Percentiles rank a stretch among this genome's conserved stretches.
phyloP scores from a whole-genome alignment of 2,329 filamentous ascomycete species.

The Paraphaeosphaeria minitans region DNA sequence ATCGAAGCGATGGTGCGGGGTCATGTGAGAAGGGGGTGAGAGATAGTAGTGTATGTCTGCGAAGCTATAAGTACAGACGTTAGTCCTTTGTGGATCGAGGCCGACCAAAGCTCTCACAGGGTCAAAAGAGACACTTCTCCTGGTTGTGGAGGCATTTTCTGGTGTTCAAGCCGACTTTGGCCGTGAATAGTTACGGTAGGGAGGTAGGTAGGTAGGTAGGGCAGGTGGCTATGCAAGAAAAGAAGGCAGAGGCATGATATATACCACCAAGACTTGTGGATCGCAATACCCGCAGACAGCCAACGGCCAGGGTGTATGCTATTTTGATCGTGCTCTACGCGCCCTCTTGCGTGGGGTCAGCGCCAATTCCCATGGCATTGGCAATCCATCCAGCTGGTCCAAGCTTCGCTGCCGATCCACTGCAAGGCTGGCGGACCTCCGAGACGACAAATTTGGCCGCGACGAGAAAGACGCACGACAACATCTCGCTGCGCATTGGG shows the following conservation, averaged over 20 bases:
- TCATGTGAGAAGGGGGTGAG: slow-evolving; percentile 66
- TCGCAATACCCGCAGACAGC: slow-evolving; percentile 17
- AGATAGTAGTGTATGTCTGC: slow-evolving; percentile 82
- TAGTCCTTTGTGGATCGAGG: not conserved
- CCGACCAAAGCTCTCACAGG: slow-evolving; percentile 46
- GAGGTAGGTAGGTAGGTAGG: too few species aligned
- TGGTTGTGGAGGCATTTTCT: slow-evolving; percentile 53
- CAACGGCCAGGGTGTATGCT: slow-evolving; percentile 32
- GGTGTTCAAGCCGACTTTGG: not conserved
- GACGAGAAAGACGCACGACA: slow-evolving; percentile 2
- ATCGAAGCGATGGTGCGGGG: slow-evolving; percentile 80
- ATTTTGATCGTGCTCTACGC: slow-evolving; percentile 44
- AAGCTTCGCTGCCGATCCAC: slow-evolving; percentile 21
- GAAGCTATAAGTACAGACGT: slow-evolving; percentile 62
- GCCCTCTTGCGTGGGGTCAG: slow-evolving; percentile 31
- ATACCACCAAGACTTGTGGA: slow-evolving; percentile 5
- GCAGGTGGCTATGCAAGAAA: not conserved
- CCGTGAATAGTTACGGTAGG: too few species aligned
- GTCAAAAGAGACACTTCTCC: slow-evolving; percentile 55
- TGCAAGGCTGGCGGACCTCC: slow-evolving; percentile 32
- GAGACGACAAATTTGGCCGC: slow-evolving; percentile 32
- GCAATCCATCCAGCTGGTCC: slow-evolving; percentile 18
- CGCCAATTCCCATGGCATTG: slow-evolving; percentile 13
- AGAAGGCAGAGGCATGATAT: not conserved
- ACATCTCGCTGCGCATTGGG: slow-evolving; percentile 22